Conservation (phyloP, 495 filamentous ascomycete species). For the Neurospora pannonica region DNA sequence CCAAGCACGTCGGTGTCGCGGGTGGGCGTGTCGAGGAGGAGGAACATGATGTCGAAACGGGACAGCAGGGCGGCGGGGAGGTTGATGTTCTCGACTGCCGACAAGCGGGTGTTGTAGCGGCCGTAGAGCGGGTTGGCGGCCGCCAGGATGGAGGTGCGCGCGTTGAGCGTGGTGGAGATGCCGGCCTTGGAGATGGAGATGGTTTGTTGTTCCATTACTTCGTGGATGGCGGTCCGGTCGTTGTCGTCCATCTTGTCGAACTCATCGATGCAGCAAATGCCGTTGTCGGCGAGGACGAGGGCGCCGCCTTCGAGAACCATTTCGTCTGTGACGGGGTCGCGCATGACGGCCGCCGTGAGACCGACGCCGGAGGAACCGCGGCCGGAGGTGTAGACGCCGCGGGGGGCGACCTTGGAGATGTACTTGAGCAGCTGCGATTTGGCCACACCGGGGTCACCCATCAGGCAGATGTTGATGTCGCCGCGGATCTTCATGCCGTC, state of each 20-base stretch:
- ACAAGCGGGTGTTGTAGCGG: conserved; percentile 93
- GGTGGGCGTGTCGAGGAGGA: conserved; percentile 87
- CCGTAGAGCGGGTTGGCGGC: conserved; percentile 97
- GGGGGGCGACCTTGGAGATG: conserved; percentile 94
- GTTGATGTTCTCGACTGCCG: conserved; percentile 97
- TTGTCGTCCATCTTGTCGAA: conserved; percentile 99
- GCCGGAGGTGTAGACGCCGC: conserved; percentile 95
- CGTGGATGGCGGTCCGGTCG: conserved; percentile 95
- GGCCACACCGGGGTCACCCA: conserved; percentile 98
- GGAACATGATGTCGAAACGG: conserved; percentile 93
- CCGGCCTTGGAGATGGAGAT: conserved; percentile 98
- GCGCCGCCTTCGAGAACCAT: conserved; percentile 98
- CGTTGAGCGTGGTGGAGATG: conserved; percentile 92
- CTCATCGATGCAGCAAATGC: conserved; percentile 99
- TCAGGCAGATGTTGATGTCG: conserved; percentile 96
- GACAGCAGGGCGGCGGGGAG: conserved; percentile 90
- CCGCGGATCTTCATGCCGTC: conserved; percentile 98
- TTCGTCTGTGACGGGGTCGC: conserved; percentile 95
- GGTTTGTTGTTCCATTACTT: conserved; percentile 99
- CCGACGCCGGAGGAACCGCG: conserved; percentile 93
- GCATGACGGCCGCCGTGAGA: conserved; percentile 96
- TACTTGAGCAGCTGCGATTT: conserved; percentile 98
- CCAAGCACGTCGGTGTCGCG: conserved; percentile 79
- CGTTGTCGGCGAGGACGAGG: conserved; percentile 91
- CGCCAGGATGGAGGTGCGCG: conserved; percentile 92